These are phyloP conservation scores for Mucor mucedo DNA, from an alignment of 371 early-diverging fungal genomes.

Conservation along the genomic window DNA sequence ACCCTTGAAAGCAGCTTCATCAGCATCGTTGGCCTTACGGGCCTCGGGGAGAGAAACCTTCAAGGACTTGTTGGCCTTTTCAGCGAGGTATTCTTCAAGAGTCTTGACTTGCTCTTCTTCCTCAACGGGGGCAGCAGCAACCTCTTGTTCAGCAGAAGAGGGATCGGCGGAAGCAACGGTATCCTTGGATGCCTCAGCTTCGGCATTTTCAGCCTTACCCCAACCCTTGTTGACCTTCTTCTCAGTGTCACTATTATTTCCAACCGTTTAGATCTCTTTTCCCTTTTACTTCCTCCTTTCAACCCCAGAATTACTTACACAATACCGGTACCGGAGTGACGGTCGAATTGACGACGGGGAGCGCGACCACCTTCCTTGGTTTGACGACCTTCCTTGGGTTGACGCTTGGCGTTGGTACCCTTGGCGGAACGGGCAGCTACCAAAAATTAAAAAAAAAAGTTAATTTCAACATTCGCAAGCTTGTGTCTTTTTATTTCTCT, in stretches of 20 bases:
- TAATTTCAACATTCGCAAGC: background rate
- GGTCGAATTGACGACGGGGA: constrained; percentile 76
- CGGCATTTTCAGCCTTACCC: constrained; percentile 67
- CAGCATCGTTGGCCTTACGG: constrained; percentile 82
- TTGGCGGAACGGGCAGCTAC: constrained; percentile 22
- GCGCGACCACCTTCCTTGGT: constrained; percentile 55
- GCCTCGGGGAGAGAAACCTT: constrained; percentile 64
- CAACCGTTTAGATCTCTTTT: background rate
- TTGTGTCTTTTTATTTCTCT: background rate
- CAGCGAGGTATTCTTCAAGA: constrained; percentile 79
- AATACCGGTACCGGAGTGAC: constrained; percentile 79
- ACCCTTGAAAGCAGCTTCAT: constrained; percentile 80
- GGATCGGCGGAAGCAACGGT: constrained; percentile 40
- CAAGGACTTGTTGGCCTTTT: constrained; percentile 70
- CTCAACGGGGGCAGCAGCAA: constrained; percentile 47
- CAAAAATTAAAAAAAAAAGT: background rate
- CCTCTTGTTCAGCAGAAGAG: constrained; percentile 50
- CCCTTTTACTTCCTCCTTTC: background rate
- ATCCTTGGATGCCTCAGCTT: constrained; percentile 52
- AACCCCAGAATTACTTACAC: constrained; percentile 43
- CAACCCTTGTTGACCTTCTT: constrained; percentile 87
- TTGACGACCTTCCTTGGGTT: constrained; percentile 41
- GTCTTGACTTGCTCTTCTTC: constrained; percentile 79
- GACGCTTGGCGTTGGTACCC: constrained; percentile 19
- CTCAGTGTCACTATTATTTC: constrained; percentile 62